Conservation (phyloP, 805 yeast genomes). For the Zygosaccharomyces bisporus region DNA sequence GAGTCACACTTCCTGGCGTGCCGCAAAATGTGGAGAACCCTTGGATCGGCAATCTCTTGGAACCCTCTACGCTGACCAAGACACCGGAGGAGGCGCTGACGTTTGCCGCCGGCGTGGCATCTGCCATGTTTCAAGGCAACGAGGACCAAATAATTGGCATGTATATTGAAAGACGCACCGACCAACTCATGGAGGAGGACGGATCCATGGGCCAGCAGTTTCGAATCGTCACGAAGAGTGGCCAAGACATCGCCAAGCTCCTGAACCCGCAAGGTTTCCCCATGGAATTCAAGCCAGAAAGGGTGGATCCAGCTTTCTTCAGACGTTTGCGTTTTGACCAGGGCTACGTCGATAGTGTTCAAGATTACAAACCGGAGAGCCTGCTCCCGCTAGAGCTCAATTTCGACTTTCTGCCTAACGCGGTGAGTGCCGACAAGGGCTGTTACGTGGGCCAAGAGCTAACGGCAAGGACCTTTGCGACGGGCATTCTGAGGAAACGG, state of each 20-base stretch:
- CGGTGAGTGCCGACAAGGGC: slow-evolving; percentile 83
- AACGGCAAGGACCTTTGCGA: slow-evolving; percentile 80
- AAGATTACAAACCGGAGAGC: slow-evolving; percentile 46
- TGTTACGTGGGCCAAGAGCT: slow-evolving; percentile 96
- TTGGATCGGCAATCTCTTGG: slow-evolving; percentile 30
- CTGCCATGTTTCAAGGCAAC: slow-evolving; percentile 23
- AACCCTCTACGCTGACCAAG: slow-evolving; percentile 23
- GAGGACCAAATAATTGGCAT: slow-evolving; percentile 22
- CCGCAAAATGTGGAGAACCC: slow-evolving; percentile 25
- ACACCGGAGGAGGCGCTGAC: slow-evolving; percentile 23
- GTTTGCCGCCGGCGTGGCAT: slow-evolving; percentile 21
- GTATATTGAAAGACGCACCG: slow-evolving; percentile 24
- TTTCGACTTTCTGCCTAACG: slow-evolving; percentile 69
- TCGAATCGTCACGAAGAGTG: slow-evolving; percentile 41
- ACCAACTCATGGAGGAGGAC: slow-evolving; percentile 54
- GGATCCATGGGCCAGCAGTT: slow-evolving; percentile 69
- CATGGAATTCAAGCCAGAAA: slow-evolving; percentile 23
- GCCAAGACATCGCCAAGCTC: slow-evolving; percentile 28
- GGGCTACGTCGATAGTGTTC: slow-evolving; percentile 54
- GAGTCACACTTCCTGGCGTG: slow-evolving; percentile 22
- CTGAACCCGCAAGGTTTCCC: slow-evolving; percentile 27
- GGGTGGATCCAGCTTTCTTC: slow-evolving; percentile 32
- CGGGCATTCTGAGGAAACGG: slow-evolving; percentile 80
- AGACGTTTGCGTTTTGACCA: slow-evolving; percentile 42
- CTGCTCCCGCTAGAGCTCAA: slow-evolving; percentile 80